These are phyloP conservation scores for Microthyrium microscopicum DNA, from an alignment of 2,329 filamentous ascomycete genomes.

Conservation along the genomic window DNA sequence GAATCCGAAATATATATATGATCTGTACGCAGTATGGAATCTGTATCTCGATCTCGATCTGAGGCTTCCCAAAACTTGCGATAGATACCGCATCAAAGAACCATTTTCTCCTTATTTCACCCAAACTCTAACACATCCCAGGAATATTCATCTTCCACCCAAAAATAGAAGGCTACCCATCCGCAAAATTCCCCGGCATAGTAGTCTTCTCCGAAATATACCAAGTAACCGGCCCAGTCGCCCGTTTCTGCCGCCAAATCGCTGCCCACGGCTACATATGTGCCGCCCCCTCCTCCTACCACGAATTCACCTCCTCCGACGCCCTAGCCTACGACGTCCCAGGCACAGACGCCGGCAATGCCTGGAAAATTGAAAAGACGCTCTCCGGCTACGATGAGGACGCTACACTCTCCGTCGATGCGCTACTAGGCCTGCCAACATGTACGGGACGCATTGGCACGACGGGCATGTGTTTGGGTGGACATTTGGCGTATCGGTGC, in stretches of 20 bases:
- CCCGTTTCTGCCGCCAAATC: constrained; percentile 80
- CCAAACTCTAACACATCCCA: constrained; percentile 21
- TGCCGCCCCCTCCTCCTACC: constrained; percentile 77
- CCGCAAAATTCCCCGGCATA: constrained; percentile 78
- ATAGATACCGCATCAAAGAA: neutral
- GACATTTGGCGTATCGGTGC: constrained; percentile 62
- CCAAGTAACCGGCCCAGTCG: constrained; percentile 84
- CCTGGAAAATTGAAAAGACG: constrained; percentile 73
- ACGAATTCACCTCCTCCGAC: constrained; percentile 80
- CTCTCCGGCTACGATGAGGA: constrained; percentile 65
- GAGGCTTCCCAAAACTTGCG: too few species aligned
- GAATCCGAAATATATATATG: neutral
- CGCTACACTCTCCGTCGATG: constrained; percentile 26
- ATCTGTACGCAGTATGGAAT: neutral
- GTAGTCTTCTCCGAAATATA: constrained; percentile 90
- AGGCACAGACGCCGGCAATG: constrained; percentile 76
- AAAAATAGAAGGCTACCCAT: constrained; percentile 65
- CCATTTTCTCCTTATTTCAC: constrained; percentile 2
- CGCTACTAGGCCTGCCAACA: constrained; percentile 24
- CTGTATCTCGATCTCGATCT: too few species aligned
- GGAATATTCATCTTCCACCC: constrained; percentile 85
- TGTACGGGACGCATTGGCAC: constrained; percentile 63
- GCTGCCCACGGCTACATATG: constrained; percentile 88
- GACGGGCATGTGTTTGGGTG: constrained; percentile 86
- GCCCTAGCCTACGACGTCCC: constrained; percentile 71